Conservation (phyloP, 1,284 basidiomycete species). For the Omphalotus olearius region DNA sequence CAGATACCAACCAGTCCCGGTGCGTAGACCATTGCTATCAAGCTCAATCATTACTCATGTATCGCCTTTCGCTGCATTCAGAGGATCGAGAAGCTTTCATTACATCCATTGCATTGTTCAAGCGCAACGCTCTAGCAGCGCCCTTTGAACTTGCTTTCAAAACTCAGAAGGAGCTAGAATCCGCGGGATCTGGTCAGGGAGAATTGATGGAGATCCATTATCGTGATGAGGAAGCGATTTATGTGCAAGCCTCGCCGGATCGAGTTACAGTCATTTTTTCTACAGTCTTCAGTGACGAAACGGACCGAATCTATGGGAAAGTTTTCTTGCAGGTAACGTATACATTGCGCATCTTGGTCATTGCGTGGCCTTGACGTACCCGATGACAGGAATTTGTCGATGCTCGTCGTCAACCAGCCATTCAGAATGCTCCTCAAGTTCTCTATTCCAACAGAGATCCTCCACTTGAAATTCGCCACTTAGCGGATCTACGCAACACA, state of each 20-base stretch:
- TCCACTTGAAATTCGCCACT: constrained; percentile 90
- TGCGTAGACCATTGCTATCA: constrained; percentile 36
- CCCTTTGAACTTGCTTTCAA: constrained; percentile 91
- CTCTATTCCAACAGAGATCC: constrained; percentile 96
- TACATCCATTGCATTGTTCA: constrained; percentile 81
- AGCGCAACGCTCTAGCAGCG: constrained; percentile 92
- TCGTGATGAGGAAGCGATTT: constrained; percentile 96
- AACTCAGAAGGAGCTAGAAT: constrained; percentile 83
- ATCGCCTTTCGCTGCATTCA: constrained; percentile 27
- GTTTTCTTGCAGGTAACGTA: constrained; percentile 88
- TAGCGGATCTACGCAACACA: constrained; percentile 75
- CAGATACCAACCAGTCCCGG: constrained; percentile 76
- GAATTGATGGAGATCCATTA: constrained; percentile 94
- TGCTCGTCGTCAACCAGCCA: constrained; percentile 86
- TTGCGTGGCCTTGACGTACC: neutral
- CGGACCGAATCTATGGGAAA: constrained; percentile 94
- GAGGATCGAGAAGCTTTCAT: constrained; percentile 81
- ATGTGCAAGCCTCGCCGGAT: constrained; percentile 89
- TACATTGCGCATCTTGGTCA: neutral
- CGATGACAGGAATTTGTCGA: constrained; percentile 92
- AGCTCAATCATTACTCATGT: constrained; percentile 5
- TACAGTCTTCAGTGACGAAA: constrained; percentile 96
- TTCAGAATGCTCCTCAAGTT: constrained; percentile 98
- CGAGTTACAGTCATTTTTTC: constrained; percentile 98
- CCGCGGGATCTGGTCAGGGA: constrained; percentile 59